These are phyloP conservation scores for Ruellia speciosa DNA, from an alignment of 305 asterid genomes.

Conservation along the genomic window DNA sequence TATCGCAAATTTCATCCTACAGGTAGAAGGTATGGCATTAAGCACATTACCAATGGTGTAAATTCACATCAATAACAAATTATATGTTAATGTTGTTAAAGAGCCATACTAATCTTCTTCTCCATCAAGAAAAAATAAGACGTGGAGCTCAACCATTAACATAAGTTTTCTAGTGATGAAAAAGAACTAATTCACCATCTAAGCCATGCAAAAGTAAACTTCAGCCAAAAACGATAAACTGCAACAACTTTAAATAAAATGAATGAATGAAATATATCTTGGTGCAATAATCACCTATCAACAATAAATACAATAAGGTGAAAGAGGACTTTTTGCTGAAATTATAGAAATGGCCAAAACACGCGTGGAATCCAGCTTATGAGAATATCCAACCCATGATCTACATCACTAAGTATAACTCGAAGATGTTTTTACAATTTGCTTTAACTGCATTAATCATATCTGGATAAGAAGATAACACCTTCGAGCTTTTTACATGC, in stretches of 20 bases:
- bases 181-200: not conserved
- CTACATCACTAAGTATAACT: not conserved
- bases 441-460: not conserved
- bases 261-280: not conserved
- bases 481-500: not conserved
- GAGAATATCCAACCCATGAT: not conserved
- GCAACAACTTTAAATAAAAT: no score
- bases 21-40: constrained; percentile 13
- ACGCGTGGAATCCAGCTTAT: not conserved
- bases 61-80: not conserved
- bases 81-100: not conserved
- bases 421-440: not conserved
- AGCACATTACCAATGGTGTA: not conserved
- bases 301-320: no score
- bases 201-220: not conserved
- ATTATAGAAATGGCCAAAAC: not conserved
- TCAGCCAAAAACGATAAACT: no score
- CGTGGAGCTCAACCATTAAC: no score
- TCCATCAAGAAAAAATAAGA: not conserved
- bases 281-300: not conserved
- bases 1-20: constrained; percentile 28
- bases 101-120: constrained; percentile 7
- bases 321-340: not conserved
- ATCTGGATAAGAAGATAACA: not conserved
- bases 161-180: not conserved